phyloP scores from a whole-genome alignment of 106 monocot genomes.

The Allium cepa region DNA sequence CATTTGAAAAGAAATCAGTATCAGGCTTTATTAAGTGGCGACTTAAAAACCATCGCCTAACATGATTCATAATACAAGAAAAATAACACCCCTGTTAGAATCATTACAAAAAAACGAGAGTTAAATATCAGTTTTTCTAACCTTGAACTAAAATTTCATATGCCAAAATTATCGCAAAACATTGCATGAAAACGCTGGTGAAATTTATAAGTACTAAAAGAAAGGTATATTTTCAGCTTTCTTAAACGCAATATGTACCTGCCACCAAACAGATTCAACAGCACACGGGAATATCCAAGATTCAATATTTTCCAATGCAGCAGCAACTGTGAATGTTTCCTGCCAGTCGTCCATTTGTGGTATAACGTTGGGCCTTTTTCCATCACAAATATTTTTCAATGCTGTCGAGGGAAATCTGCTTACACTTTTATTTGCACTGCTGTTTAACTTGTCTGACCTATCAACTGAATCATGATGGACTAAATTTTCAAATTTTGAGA shows the following conservation, averaged over 20 bases:
- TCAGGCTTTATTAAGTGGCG: too few relatives aligned
- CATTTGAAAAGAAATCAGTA: too few relatives aligned
- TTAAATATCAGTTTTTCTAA: too few relatives aligned
- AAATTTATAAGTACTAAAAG: too few relatives aligned
- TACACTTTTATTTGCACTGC: slow-evolving; percentile 8
- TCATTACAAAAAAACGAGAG: too few relatives aligned
- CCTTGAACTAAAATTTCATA: too few relatives aligned
- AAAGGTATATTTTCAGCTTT: background rate
- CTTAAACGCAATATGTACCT: slow-evolving; percentile 44
- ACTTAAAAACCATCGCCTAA: too few relatives aligned
- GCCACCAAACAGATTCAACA: slow-evolving; percentile 59
- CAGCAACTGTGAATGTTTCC: slow-evolving; percentile 53
- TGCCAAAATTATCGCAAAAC: too few relatives aligned
- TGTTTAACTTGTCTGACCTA: slow-evolving; percentile 17
- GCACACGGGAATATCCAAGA: slow-evolving; percentile 9
- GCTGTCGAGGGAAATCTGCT: slow-evolving; percentile 15
- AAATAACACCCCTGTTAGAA: too few relatives aligned
- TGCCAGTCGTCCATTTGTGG: slow-evolving; percentile 68
- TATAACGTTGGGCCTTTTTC: slow-evolving; percentile 19
- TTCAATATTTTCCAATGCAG: slow-evolving; percentile 46
- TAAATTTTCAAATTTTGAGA: slow-evolving; percentile 54
- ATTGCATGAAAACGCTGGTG: too few relatives aligned
- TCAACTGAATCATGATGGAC: slow-evolving; percentile 21
- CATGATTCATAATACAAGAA: too few relatives aligned
- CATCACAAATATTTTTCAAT: slow-evolving; percentile 23